These are phyloP conservation scores for Solanum sejunctum DNA, from an alignment of 257 asterid genomes.

Conservation along the genomic window DNA sequence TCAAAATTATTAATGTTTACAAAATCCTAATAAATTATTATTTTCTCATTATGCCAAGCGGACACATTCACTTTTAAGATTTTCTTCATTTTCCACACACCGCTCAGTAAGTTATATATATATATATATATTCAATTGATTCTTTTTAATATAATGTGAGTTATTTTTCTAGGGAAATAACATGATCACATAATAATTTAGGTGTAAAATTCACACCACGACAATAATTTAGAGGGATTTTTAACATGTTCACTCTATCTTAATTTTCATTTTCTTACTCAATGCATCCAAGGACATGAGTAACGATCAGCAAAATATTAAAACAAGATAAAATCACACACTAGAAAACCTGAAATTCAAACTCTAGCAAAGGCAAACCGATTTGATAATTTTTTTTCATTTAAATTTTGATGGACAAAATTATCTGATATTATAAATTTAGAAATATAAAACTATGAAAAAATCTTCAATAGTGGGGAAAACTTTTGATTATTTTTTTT, in stretches of 20 bases:
- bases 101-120: background rate
- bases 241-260: too few species aligned
- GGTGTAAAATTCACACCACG: background rate
- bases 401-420: background rate
- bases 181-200: background rate
- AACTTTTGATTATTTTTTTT: slow-evolving; percentile 9
- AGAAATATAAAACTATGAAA: background rate
- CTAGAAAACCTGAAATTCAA: background rate
- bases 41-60: background rate
- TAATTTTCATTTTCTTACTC: too few species aligned
- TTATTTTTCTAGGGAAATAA: background rate
- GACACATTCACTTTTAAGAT: too few species aligned
- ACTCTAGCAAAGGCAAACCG: background rate
- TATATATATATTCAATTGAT: background rate
- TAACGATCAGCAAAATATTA: too few species aligned
- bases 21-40: background rate
- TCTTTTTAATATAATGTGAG: background rate
- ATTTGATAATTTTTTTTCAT: background rate
- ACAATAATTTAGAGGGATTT: too few species aligned
- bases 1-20: background rate
- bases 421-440: background rate
- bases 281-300: background rate
- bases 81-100: background rate
- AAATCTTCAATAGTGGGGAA: background rate
- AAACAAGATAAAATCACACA: too few species aligned